Percentiles rank a stretch among this genome's conserved stretches.
Conservation (phyloP, 2,329 filamentous ascomycete species). For the Bipolaris oryzae region DNA sequence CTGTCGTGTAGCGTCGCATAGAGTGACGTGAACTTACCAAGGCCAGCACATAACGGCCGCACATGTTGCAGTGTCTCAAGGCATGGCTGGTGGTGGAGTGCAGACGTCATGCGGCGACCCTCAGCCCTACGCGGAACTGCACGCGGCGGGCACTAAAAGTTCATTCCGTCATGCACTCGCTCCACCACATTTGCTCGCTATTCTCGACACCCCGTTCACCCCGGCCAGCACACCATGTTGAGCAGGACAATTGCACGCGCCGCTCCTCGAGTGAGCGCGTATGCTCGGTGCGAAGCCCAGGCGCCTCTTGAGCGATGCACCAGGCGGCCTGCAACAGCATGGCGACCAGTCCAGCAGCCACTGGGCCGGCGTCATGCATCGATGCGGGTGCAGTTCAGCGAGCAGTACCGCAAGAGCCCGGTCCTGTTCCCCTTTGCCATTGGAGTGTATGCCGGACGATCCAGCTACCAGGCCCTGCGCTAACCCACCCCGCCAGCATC, state of each 20-base stretch:
- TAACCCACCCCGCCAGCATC: conserved; percentile 38
- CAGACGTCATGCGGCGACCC: conserved; percentile 40
- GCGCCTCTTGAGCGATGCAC: conserved; percentile 24
- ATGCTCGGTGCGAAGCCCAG: conserved; percentile 35
- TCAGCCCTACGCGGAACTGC: conserved; percentile 38
- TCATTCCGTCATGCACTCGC: conserved; percentile 30
- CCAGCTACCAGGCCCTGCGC: background rate
- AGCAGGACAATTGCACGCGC: conserved; percentile 41
- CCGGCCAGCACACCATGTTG: conserved; percentile 43
- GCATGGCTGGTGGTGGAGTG: conserved; percentile 34
- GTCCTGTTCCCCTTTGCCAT: conserved; percentile 47
- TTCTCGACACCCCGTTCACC: conserved; percentile 21
- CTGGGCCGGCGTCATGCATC: conserved; percentile 36
- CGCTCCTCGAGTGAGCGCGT: conserved; percentile 26
- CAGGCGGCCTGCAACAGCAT: conserved; percentile 31
- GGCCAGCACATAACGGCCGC: conserved; percentile 69
- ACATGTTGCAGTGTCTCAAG: conserved; percentile 57
- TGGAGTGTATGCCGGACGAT: conserved; percentile 25
- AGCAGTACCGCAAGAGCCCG: conserved; percentile 49
- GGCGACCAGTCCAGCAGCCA: conserved; percentile 35
- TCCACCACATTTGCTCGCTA: conserved; percentile 22
- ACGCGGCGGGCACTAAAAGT: conserved; percentile 37
- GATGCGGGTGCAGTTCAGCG: conserved; percentile 34
- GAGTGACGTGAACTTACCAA: conserved; percentile 55
- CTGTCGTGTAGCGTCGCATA: background rate